phyloP scores from a whole-genome alignment of 345 rosid species.

The Melaleuca alternifolia region DNA sequence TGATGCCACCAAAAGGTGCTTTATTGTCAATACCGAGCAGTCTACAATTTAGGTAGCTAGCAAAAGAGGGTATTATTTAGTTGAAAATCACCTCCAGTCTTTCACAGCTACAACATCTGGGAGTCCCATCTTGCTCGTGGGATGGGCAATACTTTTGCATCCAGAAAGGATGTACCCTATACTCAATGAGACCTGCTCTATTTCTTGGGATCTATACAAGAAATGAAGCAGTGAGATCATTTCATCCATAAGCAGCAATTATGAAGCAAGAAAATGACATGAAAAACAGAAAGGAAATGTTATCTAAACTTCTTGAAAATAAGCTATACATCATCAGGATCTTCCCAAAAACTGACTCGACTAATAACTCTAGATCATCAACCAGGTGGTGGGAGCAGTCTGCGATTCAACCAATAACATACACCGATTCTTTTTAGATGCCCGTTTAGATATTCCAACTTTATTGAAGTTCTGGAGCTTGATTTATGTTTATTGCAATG shows the following conservation, averaged over 20 bases:
- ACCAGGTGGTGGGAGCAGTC: not conserved
- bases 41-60: not conserved
- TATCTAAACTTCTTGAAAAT: not conserved
- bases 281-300: not conserved
- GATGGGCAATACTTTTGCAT: conserved; percentile 91
- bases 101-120: conserved; percentile 93
- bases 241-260: not conserved
- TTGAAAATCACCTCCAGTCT: conserved; percentile 73
- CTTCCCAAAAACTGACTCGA: not conserved
- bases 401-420: not conserved
- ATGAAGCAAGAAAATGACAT: not conserved
- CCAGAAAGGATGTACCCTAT: conserved; percentile 96
- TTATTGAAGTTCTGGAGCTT: no score
- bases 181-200: conserved; percentile 71
- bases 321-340: not conserved
- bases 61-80: not conserved
- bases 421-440: no score
- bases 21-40: not conserved
- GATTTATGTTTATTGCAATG: no score
- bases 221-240: not conserved
- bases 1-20: not conserved
- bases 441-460: no score
- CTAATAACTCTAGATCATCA: not conserved
- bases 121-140: conserved; percentile 86
- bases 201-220: conserved; percentile 63